Percentiles rank a stretch among this genome's conserved stretches.
These are phyloP conservation scores for Datisca glomerata DNA, from an alignment of 306 rosid genomes.

Conservation along the genomic window DNA sequence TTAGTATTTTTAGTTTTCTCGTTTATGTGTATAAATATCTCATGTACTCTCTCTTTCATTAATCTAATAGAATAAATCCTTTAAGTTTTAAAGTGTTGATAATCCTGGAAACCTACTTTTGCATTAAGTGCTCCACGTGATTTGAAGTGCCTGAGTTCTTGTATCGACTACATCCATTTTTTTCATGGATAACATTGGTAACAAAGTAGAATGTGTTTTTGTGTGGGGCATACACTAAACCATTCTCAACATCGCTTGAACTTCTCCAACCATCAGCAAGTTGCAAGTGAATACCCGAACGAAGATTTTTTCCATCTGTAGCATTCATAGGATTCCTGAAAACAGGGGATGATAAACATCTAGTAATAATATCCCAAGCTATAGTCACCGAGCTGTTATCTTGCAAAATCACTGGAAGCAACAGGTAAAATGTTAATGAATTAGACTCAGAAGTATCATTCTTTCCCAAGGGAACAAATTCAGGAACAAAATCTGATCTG, in stretches of 20 bases:
- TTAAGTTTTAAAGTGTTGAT: too few species aligned
- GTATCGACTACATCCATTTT: constrained; percentile 48
- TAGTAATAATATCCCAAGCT: constrained; percentile 62
- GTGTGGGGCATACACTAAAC: constrained; percentile 68
- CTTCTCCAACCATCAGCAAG: constrained; percentile 62
- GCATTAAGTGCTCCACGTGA: constrained; percentile 31
- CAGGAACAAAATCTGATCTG: constrained; percentile 50
- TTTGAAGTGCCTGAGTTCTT: constrained; percentile 28
- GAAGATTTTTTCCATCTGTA: constrained; percentile 9
- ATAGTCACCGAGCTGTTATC: constrained; percentile 26
- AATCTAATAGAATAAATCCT: too few species aligned
- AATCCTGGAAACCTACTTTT: constrained; percentile 49
- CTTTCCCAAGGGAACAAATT: constrained; percentile 52
- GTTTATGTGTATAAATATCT: too few species aligned
- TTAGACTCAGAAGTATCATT: constrained; percentile 16
- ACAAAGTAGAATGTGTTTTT: constrained; percentile 44
- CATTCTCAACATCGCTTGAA: constrained; percentile 44
- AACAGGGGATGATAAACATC: constrained; percentile 72
- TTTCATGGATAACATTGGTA: constrained; percentile 25
- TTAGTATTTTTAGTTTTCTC: too few species aligned
- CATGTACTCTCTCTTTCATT: too few species aligned
- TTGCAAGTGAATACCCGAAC: constrained; percentile 23
- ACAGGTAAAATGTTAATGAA: constrained; percentile 59
- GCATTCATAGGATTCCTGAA: constrained; percentile 35
- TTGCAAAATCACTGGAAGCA: constrained; percentile 63